Conservation (phyloP, 352 stramenopile genomes). For the Pythium biforme region DNA sequence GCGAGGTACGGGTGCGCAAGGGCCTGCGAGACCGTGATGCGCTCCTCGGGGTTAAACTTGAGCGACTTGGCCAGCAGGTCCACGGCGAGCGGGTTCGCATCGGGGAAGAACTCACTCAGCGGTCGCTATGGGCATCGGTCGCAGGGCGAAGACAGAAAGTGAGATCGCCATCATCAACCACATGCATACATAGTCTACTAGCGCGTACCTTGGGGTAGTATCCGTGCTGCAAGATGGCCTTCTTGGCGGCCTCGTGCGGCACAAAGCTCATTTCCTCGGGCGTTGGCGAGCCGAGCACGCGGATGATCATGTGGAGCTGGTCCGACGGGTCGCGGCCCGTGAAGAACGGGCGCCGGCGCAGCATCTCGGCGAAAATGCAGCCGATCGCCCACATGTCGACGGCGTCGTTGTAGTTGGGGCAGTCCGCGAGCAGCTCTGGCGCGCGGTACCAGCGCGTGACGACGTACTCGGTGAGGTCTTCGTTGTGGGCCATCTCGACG, state of each 20-base stretch:
- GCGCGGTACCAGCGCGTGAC: constrained; percentile 96
- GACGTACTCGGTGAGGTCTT: constrained; percentile 80
- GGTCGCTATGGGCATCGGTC: too few species aligned
- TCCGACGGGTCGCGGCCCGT: constrained; percentile 79
- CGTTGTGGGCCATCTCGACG: constrained; percentile 56
- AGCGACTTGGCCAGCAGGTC: constrained; percentile 92
- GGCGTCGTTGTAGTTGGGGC: constrained; percentile 95
- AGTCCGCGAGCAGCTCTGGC: constrained; percentile 92
- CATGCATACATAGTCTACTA: not conserved
- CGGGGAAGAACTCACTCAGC: constrained; percentile 82
- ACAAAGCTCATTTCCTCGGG: constrained; percentile 97
- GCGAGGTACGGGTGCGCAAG: constrained; percentile 88
- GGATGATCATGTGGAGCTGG: constrained; percentile 85
- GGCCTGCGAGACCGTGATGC: constrained; percentile 91
- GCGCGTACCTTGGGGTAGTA: constrained; percentile 75
- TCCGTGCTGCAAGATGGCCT: constrained; percentile 78
- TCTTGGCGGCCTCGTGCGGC: constrained; percentile 89
- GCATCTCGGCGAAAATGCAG: constrained; percentile 99
- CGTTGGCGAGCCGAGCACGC: constrained; percentile 92
- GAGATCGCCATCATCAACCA: too few species aligned
- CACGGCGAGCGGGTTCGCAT: constrained; percentile 75
- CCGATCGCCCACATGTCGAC: constrained; percentile 97
- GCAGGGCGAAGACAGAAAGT: too few species aligned
- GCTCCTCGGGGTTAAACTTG: constrained; percentile 91
- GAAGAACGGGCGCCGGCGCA: constrained; percentile 93